Percentiles rank a stretch among this genome's conserved stretches.
Conservation (phyloP, 2,329 filamentous ascomycete species). For the Curvularia hawaiiensis region DNA sequence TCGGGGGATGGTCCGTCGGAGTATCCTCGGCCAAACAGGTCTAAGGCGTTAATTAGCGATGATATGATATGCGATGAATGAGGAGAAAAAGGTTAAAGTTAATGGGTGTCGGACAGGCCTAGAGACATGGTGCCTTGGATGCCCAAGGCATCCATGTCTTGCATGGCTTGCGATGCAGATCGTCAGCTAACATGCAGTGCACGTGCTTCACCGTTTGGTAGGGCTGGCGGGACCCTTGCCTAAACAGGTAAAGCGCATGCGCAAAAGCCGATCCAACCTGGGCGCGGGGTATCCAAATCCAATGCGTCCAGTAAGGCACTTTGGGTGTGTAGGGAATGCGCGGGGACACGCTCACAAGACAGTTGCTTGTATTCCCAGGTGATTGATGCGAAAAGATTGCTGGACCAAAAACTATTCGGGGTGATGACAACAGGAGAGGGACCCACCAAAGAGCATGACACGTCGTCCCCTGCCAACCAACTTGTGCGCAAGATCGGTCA, state of each 20-base stretch:
- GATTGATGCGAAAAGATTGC: background rate
- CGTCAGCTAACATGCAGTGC: conserved; percentile 4
- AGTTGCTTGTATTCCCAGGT: background rate
- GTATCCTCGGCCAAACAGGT: conserved; percentile 78
- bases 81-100: background rate
- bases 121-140: background rate
- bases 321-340: background rate
- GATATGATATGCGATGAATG: background rate
- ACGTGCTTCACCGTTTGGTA: conserved; percentile 17
- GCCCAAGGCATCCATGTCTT: background rate
- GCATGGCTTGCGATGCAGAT: conserved; percentile 1
- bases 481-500: conserved; percentile 68
- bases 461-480: conserved; percentile 71
- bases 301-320: background rate
- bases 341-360: background rate
- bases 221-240: conserved; percentile 14
- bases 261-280: conserved; percentile 5
- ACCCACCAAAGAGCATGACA: conserved; percentile 75
- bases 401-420: conserved; percentile 4
- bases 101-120: background rate
- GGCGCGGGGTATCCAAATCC: conserved; percentile 10
- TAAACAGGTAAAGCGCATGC: conserved; percentile 8
- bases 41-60: conserved; percentile 46
- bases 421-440: conserved; percentile 11
- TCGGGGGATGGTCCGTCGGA: conserved; percentile 66